A percentile compares a stretch with the other conserved stretches of the same genome.
These are phyloP conservation scores for Pseudopithomyces chartarum DNA, from an alignment of 2,329 filamentous ascomycete genomes.

Conservation along the genomic window DNA sequence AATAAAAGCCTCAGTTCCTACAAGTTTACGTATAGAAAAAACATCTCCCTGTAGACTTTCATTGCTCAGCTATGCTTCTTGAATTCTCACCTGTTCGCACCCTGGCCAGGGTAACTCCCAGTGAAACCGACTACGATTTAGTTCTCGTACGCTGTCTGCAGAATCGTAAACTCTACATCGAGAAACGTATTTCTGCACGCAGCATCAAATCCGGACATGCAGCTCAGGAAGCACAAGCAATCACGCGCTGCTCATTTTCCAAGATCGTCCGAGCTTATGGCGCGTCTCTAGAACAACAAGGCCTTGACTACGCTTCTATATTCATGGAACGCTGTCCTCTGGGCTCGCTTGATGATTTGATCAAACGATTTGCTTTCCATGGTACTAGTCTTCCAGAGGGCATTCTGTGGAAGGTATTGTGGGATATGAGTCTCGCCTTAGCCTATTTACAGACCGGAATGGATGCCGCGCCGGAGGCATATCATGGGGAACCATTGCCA, in stretches of 20 bases:
- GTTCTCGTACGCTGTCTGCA: not conserved
- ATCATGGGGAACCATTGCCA: not conserved
- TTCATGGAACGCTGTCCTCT: constrained; percentile 22
- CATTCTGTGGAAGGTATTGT: constrained; percentile 20
- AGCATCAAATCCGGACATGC: constrained; percentile 4
- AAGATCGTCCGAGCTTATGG: constrained; percentile 5
- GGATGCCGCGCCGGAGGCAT: not conserved
- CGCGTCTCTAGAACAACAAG: not conserved
- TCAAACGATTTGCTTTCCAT: not conserved
- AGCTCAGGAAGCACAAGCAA: constrained; percentile 7
- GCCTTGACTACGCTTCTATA: constrained; percentile 6
- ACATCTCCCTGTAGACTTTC: too few species aligned
- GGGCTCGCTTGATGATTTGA: constrained; percentile 17
- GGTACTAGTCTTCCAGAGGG: constrained; percentile 6
- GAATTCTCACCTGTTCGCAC: not conserved
- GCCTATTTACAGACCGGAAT: constrained; percentile 15
- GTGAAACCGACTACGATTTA: not conserved
- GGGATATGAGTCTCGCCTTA: constrained; percentile 17
- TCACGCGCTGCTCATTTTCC: constrained; percentile 1
- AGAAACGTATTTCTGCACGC: constrained; percentile 7
- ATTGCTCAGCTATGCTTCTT: not conserved
- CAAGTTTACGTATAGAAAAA: too few species aligned
- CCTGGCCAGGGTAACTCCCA: not conserved
- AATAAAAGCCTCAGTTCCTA: too few species aligned
- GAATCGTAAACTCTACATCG: not conserved